A percentile compares a stretch with the other conserved stretches of the same genome.
Conservation (phyloP, 164 flowering plant species). For the Piper betle region DNA sequence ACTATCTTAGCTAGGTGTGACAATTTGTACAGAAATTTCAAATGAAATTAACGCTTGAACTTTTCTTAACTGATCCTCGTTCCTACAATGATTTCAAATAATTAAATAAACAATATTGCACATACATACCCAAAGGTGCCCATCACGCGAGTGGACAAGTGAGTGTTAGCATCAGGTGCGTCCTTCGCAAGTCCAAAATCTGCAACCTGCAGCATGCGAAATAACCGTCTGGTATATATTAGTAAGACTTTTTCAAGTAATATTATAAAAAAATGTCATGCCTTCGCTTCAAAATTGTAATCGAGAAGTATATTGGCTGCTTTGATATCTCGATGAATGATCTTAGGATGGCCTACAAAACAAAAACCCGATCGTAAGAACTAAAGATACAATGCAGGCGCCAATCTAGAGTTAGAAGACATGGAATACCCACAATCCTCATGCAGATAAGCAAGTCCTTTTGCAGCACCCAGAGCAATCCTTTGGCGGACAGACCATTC, state of each 20-base stretch:
- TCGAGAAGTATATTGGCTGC: slow-evolving; percentile 88
- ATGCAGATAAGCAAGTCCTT: slow-evolving; percentile 11
- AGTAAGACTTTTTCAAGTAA: too few species aligned
- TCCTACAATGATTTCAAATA: neutral
- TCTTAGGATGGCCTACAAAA: slow-evolving; percentile 85
- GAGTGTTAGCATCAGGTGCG: slow-evolving; percentile 73
- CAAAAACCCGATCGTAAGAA: neutral
- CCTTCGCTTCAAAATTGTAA: slow-evolving; percentile 92
- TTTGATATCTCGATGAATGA: slow-evolving; percentile 95
- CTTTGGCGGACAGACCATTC: slow-evolving; percentile 5
- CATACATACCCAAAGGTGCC: slow-evolving; percentile 81
- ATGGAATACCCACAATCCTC: slow-evolving; percentile 44
- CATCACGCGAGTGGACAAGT: slow-evolving; percentile 95
- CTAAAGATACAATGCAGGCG: neutral
- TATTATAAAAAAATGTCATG: slow-evolving; percentile 8
- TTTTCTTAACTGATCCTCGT: too few species aligned
- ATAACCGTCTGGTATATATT: too few species aligned
- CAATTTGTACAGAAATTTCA: too few species aligned
- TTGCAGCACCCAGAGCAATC: slow-evolving; percentile 10
- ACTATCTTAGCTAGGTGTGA: too few species aligned
- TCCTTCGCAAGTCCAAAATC: slow-evolving; percentile 97
- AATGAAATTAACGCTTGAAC: too few species aligned
- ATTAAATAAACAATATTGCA: neutral
- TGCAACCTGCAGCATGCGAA: slow-evolving; percentile 53
- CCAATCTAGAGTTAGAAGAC: neutral